These are phyloP conservation scores for Endoconidiophora polonica DNA, from an alignment of 2,329 filamentous ascomycete genomes.

Conservation along the genomic window DNA sequence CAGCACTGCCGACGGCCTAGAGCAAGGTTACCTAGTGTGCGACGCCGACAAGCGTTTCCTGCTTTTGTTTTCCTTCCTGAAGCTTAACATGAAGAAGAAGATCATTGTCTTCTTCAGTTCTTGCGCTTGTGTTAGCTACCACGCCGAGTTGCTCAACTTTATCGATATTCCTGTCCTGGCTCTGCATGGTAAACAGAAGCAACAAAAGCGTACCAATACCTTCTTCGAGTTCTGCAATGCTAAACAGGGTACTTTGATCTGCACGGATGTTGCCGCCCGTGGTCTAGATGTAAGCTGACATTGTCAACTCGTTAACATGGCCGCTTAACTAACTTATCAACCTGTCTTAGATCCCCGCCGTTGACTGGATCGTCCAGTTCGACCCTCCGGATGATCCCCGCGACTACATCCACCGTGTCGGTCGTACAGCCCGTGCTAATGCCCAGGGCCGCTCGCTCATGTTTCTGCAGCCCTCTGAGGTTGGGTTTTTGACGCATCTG, in stretches of 20 bases:
- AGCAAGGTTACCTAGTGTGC: conserved; percentile 91
- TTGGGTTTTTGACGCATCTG: conserved; percentile 81
- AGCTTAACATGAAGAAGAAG: conserved; percentile 79
- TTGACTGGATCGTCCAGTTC: conserved; percentile 94
- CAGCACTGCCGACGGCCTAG: conserved; percentile 80
- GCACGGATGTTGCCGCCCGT: conserved; percentile 89
- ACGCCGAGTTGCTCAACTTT: conserved; percentile 89
- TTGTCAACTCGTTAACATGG: background rate
- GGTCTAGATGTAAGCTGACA: conserved; percentile 57
- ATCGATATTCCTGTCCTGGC: conserved; percentile 83
- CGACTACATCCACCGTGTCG: conserved; percentile 91
- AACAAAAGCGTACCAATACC: conserved; percentile 95
- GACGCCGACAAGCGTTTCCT: conserved; percentile 89
- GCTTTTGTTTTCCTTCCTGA: conserved; percentile 84
- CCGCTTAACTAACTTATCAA: background rate
- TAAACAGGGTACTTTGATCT: conserved; percentile 73
- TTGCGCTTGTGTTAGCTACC: conserved; percentile 90
- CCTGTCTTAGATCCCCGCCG: conserved; percentile 54
- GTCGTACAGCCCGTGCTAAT: conserved; percentile 73
- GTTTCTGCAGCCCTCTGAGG: conserved; percentile 82
- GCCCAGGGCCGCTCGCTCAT: conserved; percentile 77
- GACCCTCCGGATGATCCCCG: conserved; percentile 83
- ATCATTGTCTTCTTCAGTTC: conserved; percentile 93
- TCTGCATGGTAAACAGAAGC: conserved; percentile 90
- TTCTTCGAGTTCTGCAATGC: conserved; percentile 86